Conservation (phyloP, 2,329 filamentous ascomycete genomes). For the Aspergillus transmontanensis region DNA sequence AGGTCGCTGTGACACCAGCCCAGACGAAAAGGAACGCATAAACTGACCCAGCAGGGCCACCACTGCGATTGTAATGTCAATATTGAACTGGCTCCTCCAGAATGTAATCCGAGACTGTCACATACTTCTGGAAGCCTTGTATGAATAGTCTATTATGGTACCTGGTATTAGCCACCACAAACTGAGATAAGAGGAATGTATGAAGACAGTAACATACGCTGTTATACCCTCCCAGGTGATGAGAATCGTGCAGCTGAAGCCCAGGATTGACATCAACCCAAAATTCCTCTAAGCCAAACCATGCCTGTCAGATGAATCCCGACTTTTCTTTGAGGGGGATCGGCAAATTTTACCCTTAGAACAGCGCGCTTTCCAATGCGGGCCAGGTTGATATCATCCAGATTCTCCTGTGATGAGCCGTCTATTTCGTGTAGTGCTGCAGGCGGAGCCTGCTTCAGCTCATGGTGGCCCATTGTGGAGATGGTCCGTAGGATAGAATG, state of each 20-base stretch:
- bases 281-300: constrained; percentile 38
- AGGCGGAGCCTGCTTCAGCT: background rate
- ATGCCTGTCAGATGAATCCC: background rate
- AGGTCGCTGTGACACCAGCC: constrained; percentile 29
- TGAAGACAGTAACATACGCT: constrained; percentile 29
- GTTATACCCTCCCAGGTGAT: constrained; percentile 41
- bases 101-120: background rate
- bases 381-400: background rate
- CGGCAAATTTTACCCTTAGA: background rate
- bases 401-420: background rate
- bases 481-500: background rate
- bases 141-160: constrained; percentile 17
- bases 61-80: constrained; percentile 20
- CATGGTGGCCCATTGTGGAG: background rate
- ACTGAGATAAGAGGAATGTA: background rate
- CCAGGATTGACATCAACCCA: constrained; percentile 43
- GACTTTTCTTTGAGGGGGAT: background rate
- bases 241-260: constrained; percentile 44
- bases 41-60: constrained; percentile 35
- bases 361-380: background rate
- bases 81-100: constrained; percentile 16
- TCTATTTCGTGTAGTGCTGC: background rate
- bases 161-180: background rate
- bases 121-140: background rate
- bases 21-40: constrained; percentile 39